phyloP scores from a whole-genome alignment of 2,329 filamentous ascomycete genomes.

The Aspergillus spinulosporus region DNA sequence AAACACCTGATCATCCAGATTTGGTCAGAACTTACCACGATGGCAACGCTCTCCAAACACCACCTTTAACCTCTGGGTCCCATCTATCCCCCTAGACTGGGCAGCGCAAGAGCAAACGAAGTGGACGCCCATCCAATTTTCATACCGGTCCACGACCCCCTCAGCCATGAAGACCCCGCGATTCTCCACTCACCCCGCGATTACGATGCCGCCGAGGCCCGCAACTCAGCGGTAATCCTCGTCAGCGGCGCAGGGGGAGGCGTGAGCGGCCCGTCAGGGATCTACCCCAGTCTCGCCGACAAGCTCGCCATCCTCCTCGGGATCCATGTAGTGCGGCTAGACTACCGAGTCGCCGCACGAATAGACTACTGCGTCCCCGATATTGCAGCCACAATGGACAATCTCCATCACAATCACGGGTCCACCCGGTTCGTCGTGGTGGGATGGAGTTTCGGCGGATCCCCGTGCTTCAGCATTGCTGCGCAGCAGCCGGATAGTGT shows the following conservation, averaged over 20 bases:
- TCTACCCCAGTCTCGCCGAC: constrained; percentile 44
- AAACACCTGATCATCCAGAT: neutral
- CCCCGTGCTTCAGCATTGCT: constrained; percentile 43
- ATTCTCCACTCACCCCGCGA: constrained; percentile 37
- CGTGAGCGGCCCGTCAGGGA: constrained; percentile 42
- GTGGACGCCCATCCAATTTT: neutral
- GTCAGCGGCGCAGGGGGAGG: constrained; percentile 40
- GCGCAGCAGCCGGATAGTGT: constrained; percentile 33
- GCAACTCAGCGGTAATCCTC: constrained; percentile 30
- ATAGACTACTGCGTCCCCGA: constrained; percentile 40
- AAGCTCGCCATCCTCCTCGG: constrained; percentile 42
- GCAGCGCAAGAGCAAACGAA: neutral
- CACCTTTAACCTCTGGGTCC: neutral
- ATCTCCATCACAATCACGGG: constrained; percentile 32
- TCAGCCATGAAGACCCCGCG: constrained; percentile 26
- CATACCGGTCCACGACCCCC: constrained; percentile 25
- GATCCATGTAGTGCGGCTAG: constrained; percentile 44
- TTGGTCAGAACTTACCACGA: neutral
- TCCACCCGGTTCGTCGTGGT: constrained; percentile 42
- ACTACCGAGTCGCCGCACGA: constrained; percentile 42
- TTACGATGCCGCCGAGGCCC: constrained; percentile 19
- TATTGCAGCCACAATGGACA: constrained; percentile 39
- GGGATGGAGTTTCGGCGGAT: constrained; percentile 48
- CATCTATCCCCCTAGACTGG: neutral
- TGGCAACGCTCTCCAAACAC: neutral